Base-by-base conservation (phyloP, 306 rosid species). In the Erythrophleum fordii region DNA sequence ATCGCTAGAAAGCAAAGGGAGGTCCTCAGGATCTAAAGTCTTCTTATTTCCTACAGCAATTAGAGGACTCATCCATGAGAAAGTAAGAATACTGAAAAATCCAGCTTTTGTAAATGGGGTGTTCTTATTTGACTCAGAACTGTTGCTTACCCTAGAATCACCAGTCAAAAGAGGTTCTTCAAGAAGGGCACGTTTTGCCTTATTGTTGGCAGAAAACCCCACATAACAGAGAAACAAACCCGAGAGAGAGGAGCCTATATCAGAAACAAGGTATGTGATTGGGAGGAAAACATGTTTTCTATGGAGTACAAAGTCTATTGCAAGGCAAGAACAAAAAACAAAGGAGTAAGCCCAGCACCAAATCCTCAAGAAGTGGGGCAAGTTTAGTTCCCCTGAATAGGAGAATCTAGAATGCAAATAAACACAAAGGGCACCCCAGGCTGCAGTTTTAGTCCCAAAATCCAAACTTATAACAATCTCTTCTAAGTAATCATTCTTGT, bases 31-130 rank as follows among this genome's bases (percentile, higher is more conserved):
- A 81, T 89, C 89, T 66, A 94, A 84, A 28, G 91, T 80, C 86
- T 90, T 94, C 82, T 85, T 84, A 60, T 83, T 80, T 20, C 98
- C 98, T 64, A 60, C 16, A 3, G 86, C 83, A 76, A 94, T 89
- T 13, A 94, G 82, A 62, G 88, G 88, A 83, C 87, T 84, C 76
- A 94, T 85, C 98, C 98, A 91, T 56, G 94, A 85, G 79, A 94
- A 91, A 12, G 91, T 87, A 52, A 94, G 93, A 66, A 86, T 44
- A 73, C 92, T 86, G 80, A 91, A 86, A 81, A 91, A 77, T n/a
- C 95, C 93, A 76, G 98, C 93, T 69, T 73, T 88, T 17, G 86
- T 85, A 80, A 76, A 87, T 16, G 87, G 82, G 82, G 83, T 86
- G 1, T 28, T 48, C 79, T 84, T 87, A 42, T 76, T 75, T 20